Conservation (phyloP, 2,329 filamentous ascomycete species). For the Penicillium sp. region DNA sequence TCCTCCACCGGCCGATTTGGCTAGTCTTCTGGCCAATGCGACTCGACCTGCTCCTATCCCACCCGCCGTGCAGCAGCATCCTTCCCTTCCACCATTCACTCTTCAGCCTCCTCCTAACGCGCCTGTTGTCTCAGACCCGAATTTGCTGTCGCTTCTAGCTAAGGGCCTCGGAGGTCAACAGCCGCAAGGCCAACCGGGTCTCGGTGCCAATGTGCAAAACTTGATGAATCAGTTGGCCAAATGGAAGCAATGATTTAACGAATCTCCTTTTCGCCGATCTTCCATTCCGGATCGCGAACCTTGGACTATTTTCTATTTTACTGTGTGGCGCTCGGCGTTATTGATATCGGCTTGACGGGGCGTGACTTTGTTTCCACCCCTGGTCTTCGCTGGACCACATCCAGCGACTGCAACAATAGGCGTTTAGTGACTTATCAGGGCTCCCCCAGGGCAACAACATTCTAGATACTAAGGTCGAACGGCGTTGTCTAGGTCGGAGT, state of each 20-base stretch:
- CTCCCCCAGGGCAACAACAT: constrained; percentile 12
- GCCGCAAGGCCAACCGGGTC: constrained; percentile 34
- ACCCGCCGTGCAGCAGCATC: constrained; percentile 30
- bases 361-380: constrained; percentile 10
- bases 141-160: constrained; percentile 38
- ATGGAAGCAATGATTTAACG: constrained; percentile 45
- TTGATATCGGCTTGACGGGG: constrained; percentile 8
- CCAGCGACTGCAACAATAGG: constrained; percentile 20
- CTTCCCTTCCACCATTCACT: constrained; percentile 31
- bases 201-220: constrained; percentile 45
- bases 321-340: constrained; percentile 21
- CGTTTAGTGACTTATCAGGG: constrained; percentile 14
- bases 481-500: constrained; percentile 15
- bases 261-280: constrained; percentile 14
- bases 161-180: constrained; percentile 39
- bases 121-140: constrained; percentile 34
- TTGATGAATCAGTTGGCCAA: constrained; percentile 49
- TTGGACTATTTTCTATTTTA: constrained; percentile 11
- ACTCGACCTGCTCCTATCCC: constrained; percentile 38
- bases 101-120: constrained; percentile 29
- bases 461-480: constrained; percentile 19
- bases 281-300: neutral
- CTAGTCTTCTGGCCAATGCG: constrained; percentile 41
- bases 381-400: constrained; percentile 13
- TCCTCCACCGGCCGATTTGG: constrained; percentile 39